Evolutionary conservation across 441 rosid genomes (phyloP), one percentile per base, ranked within the genome.

Genomic region (Bruguiera hainesii): DNA sequence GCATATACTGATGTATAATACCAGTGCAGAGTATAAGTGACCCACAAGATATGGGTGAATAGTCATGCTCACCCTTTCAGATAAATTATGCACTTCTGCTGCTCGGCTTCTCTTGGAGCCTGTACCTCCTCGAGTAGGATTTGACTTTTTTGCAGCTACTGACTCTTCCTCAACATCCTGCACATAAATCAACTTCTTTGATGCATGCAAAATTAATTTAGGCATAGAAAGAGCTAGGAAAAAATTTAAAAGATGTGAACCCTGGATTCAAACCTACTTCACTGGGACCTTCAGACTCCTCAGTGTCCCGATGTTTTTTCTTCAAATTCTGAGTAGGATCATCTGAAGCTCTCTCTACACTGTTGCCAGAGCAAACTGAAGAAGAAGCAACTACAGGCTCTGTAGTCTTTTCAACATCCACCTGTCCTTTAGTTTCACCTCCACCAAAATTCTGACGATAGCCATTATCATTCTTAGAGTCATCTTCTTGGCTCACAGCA

Each of bases 41-140:
- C 23, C 3, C 6, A 20, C 23, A 55, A 53, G 23, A 53, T 5
- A 55, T 9, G 6, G 57, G 16, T 68, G 48, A 42, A 42, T 42
- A 11, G 16, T 13, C 48, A 42, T 66, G 56, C 88, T 70, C 75
- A 93, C 98, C 91, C 97, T 86, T 81, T 93, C 98, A 61, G 98
- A 93, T 61, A 91, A 77, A 77, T 91, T 93, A 79, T 93, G 98
- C 25, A 91, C 97, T 85, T 91, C 96, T 1, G 98, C 96, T 4
- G 95, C 89, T 73, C 96, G 88, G 77, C 89, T 85, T 83, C 96
- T 88, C 84, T 87, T 90, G 59, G 87, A 85, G 48, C 89, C 82
- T 16, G 49, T 30, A 64, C 84, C 84, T 21, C 74, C 78, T 77
- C 82, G 73, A 65, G 81, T 74, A 59, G 77, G 67, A 63, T 72